Evolutionary conservation across 2,329 filamentous ascomycete genomes (phyloP).

Genomic region (Aspergillus costaricaensis): DNA sequence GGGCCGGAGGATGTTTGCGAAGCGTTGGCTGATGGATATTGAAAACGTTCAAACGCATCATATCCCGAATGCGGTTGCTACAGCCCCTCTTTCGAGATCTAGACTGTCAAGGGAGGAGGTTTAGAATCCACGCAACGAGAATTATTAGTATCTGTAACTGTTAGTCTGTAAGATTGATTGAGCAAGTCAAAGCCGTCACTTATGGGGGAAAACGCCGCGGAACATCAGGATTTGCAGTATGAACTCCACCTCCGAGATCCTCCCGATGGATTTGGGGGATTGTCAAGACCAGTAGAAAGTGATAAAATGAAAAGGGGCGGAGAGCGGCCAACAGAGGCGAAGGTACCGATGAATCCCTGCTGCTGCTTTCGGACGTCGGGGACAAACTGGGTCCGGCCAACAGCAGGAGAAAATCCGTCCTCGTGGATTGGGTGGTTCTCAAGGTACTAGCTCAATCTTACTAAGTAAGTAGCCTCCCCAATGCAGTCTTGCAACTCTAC

Average conservation of each 20-base stretch:
- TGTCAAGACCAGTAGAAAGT: too few species aligned
- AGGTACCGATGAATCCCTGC: not conserved
- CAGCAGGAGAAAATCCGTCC: not conserved
- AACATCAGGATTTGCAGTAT: too few species aligned
- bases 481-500: not conserved
- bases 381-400: slow-evolving; percentile 1
- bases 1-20: not conserved
- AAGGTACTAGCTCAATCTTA: not conserved
- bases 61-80: not conserved
- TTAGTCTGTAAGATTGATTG: too few species aligned
- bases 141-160: too few species aligned
- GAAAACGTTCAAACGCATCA: not conserved
- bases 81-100: not conserved
- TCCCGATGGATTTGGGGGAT: too few species aligned
- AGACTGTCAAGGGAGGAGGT: not conserved
- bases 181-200: too few species aligned
- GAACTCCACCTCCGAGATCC: too few species aligned
- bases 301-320: not conserved
- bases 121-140: too few species aligned
- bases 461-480: not conserved
- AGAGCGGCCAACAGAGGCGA: not conserved
- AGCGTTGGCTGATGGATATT: not conserved
- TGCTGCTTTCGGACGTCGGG: not conserved
- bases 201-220: too few species aligned
- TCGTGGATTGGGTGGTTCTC: not conserved